Evolutionary conservation across 2,329 filamentous ascomycete genomes (phyloP).

Genomic region (Xylaria sp.): DNA sequence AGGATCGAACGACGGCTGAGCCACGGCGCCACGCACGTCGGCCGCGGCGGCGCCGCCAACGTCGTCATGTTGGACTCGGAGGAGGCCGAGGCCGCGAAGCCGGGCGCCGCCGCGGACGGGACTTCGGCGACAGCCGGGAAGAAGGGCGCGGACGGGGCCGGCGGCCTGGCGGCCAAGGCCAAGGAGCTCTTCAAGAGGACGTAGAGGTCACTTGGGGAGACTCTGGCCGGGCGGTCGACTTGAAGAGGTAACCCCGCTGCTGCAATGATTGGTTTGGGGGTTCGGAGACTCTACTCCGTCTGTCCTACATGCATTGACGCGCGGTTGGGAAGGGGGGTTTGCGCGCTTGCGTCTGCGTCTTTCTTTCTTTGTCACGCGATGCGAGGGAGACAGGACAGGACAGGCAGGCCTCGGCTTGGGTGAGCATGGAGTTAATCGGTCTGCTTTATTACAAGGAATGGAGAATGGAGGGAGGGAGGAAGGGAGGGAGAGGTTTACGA

Average conservation of each 20-base stretch:
- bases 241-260: too few relatives aligned
- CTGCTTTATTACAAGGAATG: constrained; percentile 4
- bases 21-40: constrained; percentile 65
- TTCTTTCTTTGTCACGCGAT: constrained; percentile 5
- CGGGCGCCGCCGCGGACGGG: constrained; percentile 40
- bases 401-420: constrained; percentile 1
- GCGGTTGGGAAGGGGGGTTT: too few relatives aligned
- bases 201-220: constrained; percentile 31
- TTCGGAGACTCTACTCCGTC: too few relatives aligned
- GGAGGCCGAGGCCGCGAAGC: constrained; percentile 60
- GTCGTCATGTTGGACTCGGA: constrained; percentile 55
- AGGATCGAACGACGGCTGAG: constrained; percentile 60
- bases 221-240: too few relatives aligned
- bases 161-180: constrained; percentile 45
- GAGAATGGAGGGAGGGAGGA: not conserved
- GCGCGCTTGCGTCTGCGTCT: too few relatives aligned
- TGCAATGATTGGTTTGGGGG: too few relatives aligned
- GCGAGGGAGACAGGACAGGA: not conserved
- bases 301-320: too few relatives aligned
- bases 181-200: constrained; percentile 55
- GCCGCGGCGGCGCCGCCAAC: constrained; percentile 77
- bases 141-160: constrained; percentile 28
- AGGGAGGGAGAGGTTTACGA: too few relatives aligned
- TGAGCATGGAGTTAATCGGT: constrained; percentile 26
- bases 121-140: constrained; percentile 2